A percentile compares a stretch with the other conserved stretches of the same genome.
Evolutionary conservation across 208 protist genomes (phyloP).

Genomic region (Wallacemonas sp.): DNA sequence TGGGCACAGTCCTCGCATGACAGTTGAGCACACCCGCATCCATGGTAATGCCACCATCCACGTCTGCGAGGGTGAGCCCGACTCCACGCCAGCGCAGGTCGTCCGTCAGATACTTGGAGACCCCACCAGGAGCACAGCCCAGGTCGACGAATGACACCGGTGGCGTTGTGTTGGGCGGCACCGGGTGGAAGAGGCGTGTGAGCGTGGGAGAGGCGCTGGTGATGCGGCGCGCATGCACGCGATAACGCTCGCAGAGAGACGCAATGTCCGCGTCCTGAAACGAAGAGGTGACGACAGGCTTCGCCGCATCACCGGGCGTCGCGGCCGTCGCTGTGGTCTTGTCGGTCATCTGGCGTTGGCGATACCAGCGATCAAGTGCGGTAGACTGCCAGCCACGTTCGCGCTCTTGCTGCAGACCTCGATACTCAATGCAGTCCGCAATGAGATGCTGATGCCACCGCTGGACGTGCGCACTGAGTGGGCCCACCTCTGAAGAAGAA

Average conservation of each 20-base stretch:
- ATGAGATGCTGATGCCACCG: slow-evolving; percentile 50
- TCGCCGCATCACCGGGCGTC: neutral
- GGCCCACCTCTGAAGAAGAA: neutral
- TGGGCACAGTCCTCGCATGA: neutral
- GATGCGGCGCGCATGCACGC: slow-evolving; percentile 46
- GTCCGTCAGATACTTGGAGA: slow-evolving; percentile 63
- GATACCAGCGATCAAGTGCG: slow-evolving; percentile 73
- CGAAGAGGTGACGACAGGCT: slow-evolving; percentile 20
- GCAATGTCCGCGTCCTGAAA: slow-evolving; percentile 51
- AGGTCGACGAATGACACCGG: slow-evolving; percentile 64
- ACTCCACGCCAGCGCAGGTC: slow-evolving; percentile 68
- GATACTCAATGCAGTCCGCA: slow-evolving; percentile 33
- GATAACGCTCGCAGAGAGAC: slow-evolving; percentile 54
- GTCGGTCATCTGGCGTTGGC: slow-evolving; percentile 16
- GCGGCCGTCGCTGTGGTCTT: neutral
- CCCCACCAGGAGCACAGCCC: slow-evolving; percentile 69
- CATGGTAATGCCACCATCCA: slow-evolving; percentile 58
- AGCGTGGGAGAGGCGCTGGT: slow-evolving; percentile 22
- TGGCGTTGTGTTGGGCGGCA: neutral
- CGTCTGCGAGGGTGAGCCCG: slow-evolving; percentile 57
- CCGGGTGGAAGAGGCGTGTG: slow-evolving; percentile 17
- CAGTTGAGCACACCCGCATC: slow-evolving; percentile 24
- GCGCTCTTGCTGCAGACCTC: slow-evolving; percentile 48
- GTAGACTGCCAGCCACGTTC: slow-evolving; percentile 54
- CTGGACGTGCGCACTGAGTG: neutral